Evolutionary conservation across 169 alveolate species (phyloP), one percentile per base, ranked within the genome.

Genomic region (Cytauxzoon felis): DNA sequence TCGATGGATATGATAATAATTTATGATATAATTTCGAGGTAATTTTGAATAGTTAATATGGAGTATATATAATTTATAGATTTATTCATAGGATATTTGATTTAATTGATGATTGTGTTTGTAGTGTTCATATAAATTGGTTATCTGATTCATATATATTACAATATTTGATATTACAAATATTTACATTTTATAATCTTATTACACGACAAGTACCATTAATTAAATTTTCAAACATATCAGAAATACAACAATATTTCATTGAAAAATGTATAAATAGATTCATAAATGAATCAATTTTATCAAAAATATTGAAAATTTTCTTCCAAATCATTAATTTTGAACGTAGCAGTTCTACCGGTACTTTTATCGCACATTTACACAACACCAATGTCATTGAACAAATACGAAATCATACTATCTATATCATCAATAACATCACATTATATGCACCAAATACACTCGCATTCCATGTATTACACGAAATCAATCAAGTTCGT

Each of bases 1-100:
- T 76, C 86, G 30, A 64, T 76, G 80, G 86, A 76, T 51, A 42
- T 66, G 63, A 66, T 66, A n/a, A 36, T 76, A 5, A 62, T 76
- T 19, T 65, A 76, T 38, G 86, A 76, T 59, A 58, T 76, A 27
- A 33, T 76, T 29, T 36, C 86, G 16, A 24, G 63, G 56, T 73
- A 54, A 36, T 47, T 62, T n/a, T 16, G 41, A 13, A 49, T 49
- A 13, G 24, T 66, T 16, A 54, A 68, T 40, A 61, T 1, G 49
- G 56, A 59, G 8, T 26, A 45, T 45, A n/a, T n/a, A n/a, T n/a
- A n/a, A n/a, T n/a, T n/a, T n/a, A n/a, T n/a, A n/a, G n/a, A n/a
- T n/a, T n/a, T n/a, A n/a, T n/a, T n/a, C n/a, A n/a, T n/a, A n/a
- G n/a, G n/a, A n/a, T n/a, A n/a, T n/a, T n/a, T n/a, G n/a, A n/a